Evolutionary conservation across 768 basidiomycete species (phyloP).

Genomic region (Pleurotus salmoneostramineus): DNA sequence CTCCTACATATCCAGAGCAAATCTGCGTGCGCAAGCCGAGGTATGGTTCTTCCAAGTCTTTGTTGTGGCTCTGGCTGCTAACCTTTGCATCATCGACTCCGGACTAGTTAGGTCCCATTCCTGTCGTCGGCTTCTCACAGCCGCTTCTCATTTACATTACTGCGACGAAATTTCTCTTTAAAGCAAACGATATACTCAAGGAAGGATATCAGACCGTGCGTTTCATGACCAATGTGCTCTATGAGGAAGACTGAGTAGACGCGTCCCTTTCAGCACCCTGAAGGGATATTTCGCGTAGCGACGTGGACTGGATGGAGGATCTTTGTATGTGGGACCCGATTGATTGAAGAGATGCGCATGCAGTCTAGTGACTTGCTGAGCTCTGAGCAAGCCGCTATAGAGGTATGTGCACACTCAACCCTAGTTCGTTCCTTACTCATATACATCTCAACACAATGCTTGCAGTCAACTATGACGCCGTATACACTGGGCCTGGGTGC

Average conservation of each 20-base stretch:
- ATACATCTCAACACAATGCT: background rate
- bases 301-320: constrained; percentile 20
- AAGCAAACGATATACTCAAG: constrained; percentile 9
- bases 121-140: constrained; percentile 15
- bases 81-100: too few species aligned
- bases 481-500: constrained; percentile 4
- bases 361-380: constrained; percentile 11
- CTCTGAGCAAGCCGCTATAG: constrained; percentile 8
- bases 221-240: constrained; percentile 6
- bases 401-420: constrained; percentile 5
- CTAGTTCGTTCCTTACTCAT: background rate
- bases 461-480: background rate
- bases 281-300: constrained; percentile 22
- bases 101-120: constrained; percentile 21
- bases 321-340: constrained; percentile 12
- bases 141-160: constrained; percentile 19
- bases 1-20: background rate
- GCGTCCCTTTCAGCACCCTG: constrained; percentile 9
- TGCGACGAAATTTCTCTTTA: constrained; percentile 14
- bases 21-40: background rate
- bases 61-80: too few species aligned
- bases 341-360: constrained; percentile 18
- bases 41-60: background rate
- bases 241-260: constrained; percentile 12
- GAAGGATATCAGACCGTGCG: constrained; percentile 20